Conservation (phyloP, 2,329 filamentous ascomycete genomes). For the Trichoderma sp. region DNA sequence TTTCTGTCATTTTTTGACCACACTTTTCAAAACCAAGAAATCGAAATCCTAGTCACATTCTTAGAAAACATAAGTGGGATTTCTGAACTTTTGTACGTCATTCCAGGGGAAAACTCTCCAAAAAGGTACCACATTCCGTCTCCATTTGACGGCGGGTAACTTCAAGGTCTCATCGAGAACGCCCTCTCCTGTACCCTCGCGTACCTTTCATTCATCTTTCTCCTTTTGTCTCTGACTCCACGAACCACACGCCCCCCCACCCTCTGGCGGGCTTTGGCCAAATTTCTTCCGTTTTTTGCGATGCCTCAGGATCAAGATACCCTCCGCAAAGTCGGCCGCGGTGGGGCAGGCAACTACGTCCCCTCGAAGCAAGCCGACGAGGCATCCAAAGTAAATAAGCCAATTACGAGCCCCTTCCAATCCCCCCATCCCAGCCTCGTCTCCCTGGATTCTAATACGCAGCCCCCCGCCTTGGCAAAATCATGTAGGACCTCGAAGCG, state of each 20-base stretch:
- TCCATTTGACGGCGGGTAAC: too few relatives aligned
- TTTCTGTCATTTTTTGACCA: background rate
- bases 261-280: constrained; percentile 3
- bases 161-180: too few relatives aligned
- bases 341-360: constrained; percentile 66
- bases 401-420: too few relatives aligned
- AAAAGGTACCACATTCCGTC: background rate
- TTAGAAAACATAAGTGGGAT: background rate
- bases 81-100: background rate
- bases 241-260: constrained; percentile 1
- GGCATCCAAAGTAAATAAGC: constrained; percentile 37
- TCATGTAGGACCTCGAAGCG: constrained; percentile 45
- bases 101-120: background rate
- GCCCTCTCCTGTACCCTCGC: too few relatives aligned
- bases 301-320: constrained; percentile 43
- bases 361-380: constrained; percentile 55
- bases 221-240: background rate
- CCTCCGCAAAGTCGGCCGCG: constrained; percentile 59
- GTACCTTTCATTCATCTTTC: background rate
- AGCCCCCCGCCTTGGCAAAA: background rate
- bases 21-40: background rate
- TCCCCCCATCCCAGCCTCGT: background rate
- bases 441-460: background rate
- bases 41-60: background rate
- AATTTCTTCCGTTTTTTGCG: background rate